Evolutionary conservation across 2,329 filamentous ascomycete species (phyloP).

Genomic region (Xylaria sp.): DNA sequence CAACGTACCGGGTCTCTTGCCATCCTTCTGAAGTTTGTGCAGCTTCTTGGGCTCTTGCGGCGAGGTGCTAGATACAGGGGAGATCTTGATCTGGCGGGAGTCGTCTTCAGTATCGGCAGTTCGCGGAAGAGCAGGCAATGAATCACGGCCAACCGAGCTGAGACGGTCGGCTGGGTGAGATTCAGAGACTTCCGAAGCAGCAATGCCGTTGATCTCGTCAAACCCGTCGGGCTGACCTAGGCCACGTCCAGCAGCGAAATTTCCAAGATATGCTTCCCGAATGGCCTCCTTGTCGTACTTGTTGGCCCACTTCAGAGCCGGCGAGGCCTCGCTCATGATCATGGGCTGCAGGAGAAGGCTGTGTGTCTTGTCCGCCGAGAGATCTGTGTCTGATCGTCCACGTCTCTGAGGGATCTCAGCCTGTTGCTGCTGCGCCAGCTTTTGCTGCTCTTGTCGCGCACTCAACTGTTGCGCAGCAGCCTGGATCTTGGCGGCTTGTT

Average conservation of each 20-base stretch:
- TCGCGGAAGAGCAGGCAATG: conserved; percentile 37
- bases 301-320: conserved; percentile 94
- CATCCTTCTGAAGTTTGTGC: conserved; percentile 53
- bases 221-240: conserved; percentile 42
- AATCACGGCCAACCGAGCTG: conserved; percentile 32
- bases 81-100: conserved; percentile 35
- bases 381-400: conserved; percentile 51
- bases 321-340: conserved; percentile 79
- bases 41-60: conserved; percentile 45
- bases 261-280: conserved; percentile 76
- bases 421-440: conserved; percentile 40
- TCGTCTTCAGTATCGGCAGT: conserved; percentile 32
- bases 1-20: conserved; percentile 41
- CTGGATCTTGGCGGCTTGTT: conserved; percentile 88
- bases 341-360: conserved; percentile 82
- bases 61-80: conserved; percentile 35
- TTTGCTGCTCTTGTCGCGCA: conserved; percentile 56
- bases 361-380: conserved; percentile 68
- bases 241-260: conserved; percentile 67
- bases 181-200: conserved; percentile 36
- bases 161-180: conserved; percentile 35
- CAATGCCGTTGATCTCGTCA: conserved; percentile 36
- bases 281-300: conserved; percentile 90
- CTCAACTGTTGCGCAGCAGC: conserved; percentile 82
- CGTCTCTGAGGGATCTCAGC: conserved; percentile 43